Evolutionary conservation across 2,329 filamentous ascomycete genomes (phyloP), one percentile per base, ranked within the genome.

Genomic region (Paracoccidioides brasiliensis): DNA sequence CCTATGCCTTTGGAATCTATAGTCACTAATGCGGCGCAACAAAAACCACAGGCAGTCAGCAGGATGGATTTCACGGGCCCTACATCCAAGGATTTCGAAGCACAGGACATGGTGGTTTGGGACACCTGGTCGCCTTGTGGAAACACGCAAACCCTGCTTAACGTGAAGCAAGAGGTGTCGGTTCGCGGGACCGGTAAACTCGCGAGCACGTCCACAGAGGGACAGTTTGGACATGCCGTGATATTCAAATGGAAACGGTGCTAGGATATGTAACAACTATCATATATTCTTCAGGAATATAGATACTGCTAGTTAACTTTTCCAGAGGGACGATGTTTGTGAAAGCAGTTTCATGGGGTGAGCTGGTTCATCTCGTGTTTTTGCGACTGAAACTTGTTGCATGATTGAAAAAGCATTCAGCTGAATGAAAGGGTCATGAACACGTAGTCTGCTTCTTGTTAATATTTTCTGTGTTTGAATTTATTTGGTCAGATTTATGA

Each of bases 81-180:
- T 12, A 48, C 33, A 22, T 45, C 41, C 7, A n/a, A 32, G 40
- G 8, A 9, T 15, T 54, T 54, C 12, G 22, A 37, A 37, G 14
- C 22, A n/a, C 14, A 48, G 8, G 43, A 54, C 22, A n/a, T 33
- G 9, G 5, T 54, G 4, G 52, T 12, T 12, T 54, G 52, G 52
- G 52, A 46, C 14, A 54, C 52, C 32, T 54, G 52, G 52, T 54
- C 52, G 14, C 41, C 52, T n/a, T 54, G 52, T 40, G 52, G 52
- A 14, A 40, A 14, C 15, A 54, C 52, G 8, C 15, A 54, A 10
- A 32, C 43, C 3, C 22, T 54, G 42, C 35, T 54, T n/a, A 54
- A 54, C n/a, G 42, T 54, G 40, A 40, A 46, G 22, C 52, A 54
- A 28, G 41, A 45, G 32, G 52, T 54, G 14, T 14, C 12, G 37